These are phyloP conservation scores for Adenanthera pavonina DNA, from an alignment of 306 rosid genomes.

Conservation along the genomic window DNA sequence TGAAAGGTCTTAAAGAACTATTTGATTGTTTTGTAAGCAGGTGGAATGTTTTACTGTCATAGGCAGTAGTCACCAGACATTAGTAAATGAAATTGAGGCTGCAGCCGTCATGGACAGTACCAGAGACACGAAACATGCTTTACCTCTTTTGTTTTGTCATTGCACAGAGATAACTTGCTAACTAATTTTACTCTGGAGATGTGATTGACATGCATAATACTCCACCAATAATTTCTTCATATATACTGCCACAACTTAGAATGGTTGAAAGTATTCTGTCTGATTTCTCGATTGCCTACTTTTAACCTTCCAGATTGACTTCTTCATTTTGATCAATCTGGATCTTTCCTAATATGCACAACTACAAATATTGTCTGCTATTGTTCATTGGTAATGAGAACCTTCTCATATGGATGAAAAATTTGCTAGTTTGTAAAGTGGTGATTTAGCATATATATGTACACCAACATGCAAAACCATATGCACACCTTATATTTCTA, in stretches of 20 bases:
- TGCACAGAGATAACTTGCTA: slow-evolving; percentile 15
- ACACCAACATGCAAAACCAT: background rate
- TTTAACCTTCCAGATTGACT: background rate
- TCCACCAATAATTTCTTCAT: background rate
- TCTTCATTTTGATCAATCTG: slow-evolving; percentile 6
- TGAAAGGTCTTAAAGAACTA: slow-evolving; percentile 10
- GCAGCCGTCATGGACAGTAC: slow-evolving; percentile 21
- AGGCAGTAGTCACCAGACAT: slow-evolving; percentile 2
- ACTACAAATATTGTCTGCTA: background rate
- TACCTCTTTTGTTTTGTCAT: slow-evolving; percentile 3
- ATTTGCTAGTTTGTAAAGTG: slow-evolving; percentile 21
- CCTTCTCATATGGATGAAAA: slow-evolving; percentile 1
- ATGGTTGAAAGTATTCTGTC: background rate
- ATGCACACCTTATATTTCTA: background rate
- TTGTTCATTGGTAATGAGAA: background rate
- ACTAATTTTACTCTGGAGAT: background rate
- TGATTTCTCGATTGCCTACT: background rate
- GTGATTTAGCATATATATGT: background rate
- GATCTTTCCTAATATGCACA: slow-evolving; percentile 1
- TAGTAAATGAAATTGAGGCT: slow-evolving; percentile 23
- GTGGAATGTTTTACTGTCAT: slow-evolving; percentile 4
- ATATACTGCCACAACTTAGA: background rate
- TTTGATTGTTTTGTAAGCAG: slow-evolving; percentile 21
- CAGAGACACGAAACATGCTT: background rate
- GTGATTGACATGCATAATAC: slow-evolving; percentile 12